Percentiles rank a stretch among this genome's conserved stretches.
Evolutionary conservation across 2,329 filamentous ascomycete genomes (phyloP).

Genomic region (Clarireedia monteithiana): DNA sequence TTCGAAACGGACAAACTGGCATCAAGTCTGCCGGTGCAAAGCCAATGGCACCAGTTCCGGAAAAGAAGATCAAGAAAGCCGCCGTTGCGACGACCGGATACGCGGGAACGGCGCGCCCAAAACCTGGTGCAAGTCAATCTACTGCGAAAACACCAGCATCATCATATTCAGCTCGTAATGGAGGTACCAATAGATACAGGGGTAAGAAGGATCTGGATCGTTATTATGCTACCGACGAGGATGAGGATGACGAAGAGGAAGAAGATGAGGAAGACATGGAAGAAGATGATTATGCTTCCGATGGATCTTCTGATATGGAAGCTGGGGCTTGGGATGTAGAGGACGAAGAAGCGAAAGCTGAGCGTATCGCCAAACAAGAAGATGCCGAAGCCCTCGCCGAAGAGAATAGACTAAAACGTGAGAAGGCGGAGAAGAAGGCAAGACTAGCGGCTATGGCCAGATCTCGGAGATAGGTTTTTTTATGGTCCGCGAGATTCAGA

Average conservation of each 20-base stretch:
- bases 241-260: slow-evolving; percentile 23
- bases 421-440: slow-evolving; percentile 46
- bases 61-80: slow-evolving; percentile 55
- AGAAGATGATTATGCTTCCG: slow-evolving; percentile 57
- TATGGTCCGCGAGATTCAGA: background rate
- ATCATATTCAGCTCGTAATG: slow-evolving; percentile 16
- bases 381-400: slow-evolving; percentile 57
- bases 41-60: slow-evolving; percentile 28
- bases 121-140: slow-evolving; percentile 34
- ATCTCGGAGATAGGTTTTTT: slow-evolving; percentile 3
- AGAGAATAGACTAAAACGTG: slow-evolving; percentile 52
- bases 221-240: slow-evolving; percentile 29
- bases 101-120: slow-evolving; percentile 55
- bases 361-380: slow-evolving; percentile 55
- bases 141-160: slow-evolving; percentile 21
- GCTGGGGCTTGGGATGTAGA: slow-evolving; percentile 68
- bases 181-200: slow-evolving; percentile 15
- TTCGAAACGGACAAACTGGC: slow-evolving; percentile 15
- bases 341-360: slow-evolving; percentile 58
- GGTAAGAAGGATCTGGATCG: slow-evolving; percentile 32
- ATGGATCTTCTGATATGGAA: slow-evolving; percentile 70
- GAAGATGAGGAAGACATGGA: slow-evolving; percentile 47
- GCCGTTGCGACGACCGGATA: slow-evolving; percentile 57
- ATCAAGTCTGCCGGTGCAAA: slow-evolving; percentile 13
- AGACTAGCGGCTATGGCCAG: slow-evolving; percentile 28